Conservation (phyloP, 495 filamentous ascomycete genomes). For the Annulohypoxylon moriforme region DNA sequence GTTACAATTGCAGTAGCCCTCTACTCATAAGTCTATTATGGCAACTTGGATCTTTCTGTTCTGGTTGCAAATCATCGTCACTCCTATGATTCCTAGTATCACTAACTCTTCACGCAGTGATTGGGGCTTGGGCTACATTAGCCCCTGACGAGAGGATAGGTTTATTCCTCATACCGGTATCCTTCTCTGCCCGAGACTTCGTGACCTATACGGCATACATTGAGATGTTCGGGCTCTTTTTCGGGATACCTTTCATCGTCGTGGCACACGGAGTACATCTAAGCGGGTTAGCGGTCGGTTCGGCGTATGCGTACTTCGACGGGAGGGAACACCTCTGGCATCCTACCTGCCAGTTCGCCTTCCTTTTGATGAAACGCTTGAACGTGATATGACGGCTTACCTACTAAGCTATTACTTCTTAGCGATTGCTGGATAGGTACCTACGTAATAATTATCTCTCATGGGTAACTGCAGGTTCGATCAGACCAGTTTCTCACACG, state of each 20-base stretch:
- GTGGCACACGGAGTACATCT: conserved; percentile 43
- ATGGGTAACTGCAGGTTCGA: no score
- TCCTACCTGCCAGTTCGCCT: conserved; percentile 36
- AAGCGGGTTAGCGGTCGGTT: conserved; percentile 37
- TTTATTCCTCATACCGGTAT: conserved; percentile 37
- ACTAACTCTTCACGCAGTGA: conserved; percentile 21
- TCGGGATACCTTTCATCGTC: conserved; percentile 27
- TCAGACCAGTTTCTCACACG: no score
- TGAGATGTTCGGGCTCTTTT: conserved; percentile 41
- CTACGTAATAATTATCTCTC: no score
- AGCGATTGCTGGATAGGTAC: background rate
- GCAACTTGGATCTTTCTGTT: background rate
- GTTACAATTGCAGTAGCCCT: background rate
- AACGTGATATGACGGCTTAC: conserved; percentile 24
- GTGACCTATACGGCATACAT: conserved; percentile 25
- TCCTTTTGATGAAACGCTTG: conserved; percentile 27
- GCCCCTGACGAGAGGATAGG: conserved; percentile 32
- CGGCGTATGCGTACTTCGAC: conserved; percentile 39
- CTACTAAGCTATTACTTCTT: no score
- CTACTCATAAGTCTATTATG: background rate
- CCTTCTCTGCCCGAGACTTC: conserved; percentile 8
- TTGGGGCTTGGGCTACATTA: conserved; percentile 37
- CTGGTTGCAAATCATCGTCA: background rate
- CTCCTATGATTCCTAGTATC: background rate
- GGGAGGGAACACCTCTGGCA: conserved; percentile 40